These are phyloP conservation scores for Linum usitatissimum DNA, from an alignment of 345 rosid genomes.

Conservation along the genomic window DNA sequence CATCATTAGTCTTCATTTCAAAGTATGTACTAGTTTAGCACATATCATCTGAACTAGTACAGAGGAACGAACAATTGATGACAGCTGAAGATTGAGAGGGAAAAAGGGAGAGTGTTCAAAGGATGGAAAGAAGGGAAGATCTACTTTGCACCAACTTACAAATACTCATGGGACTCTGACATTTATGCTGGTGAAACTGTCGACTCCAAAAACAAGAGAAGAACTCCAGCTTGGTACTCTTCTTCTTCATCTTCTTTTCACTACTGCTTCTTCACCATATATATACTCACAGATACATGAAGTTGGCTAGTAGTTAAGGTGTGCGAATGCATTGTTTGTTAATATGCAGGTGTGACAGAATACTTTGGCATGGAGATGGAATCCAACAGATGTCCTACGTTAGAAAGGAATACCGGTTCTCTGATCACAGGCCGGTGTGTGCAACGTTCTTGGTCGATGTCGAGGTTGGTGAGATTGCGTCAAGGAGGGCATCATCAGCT, in stretches of 20 bases:
- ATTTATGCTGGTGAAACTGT: constrained; percentile 61
- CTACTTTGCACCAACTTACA: constrained; percentile 82
- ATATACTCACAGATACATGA: not conserved
- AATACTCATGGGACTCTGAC: constrained; percentile 75
- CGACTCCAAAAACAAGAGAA: constrained; percentile 57
- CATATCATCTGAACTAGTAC: not conserved
- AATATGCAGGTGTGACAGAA: constrained; percentile 76
- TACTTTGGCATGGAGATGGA: constrained; percentile 77
- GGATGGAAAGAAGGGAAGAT: constrained; percentile 94
- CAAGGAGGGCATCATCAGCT: constrained; percentile 16
- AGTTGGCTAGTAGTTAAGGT: not conserved
- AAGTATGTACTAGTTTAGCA: not conserved
- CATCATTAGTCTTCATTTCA: not conserved
- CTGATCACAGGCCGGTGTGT: constrained; percentile 88
- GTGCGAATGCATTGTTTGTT: not conserved
- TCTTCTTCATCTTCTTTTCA: no score
- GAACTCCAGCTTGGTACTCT: constrained; percentile 92
- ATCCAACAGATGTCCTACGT: constrained; percentile 45
- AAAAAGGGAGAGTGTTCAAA: constrained; percentile 73
- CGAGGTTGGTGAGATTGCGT: constrained; percentile 30
- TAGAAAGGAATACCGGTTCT: constrained; percentile 61
- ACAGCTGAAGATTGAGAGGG: constrained; percentile 86
- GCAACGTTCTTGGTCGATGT: constrained; percentile 46
- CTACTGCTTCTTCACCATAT: not conserved
- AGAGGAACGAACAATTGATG: not conserved